phyloP scores from a whole-genome alignment of 306 rosid genomes.

The Vachellia pachyceras region DNA sequence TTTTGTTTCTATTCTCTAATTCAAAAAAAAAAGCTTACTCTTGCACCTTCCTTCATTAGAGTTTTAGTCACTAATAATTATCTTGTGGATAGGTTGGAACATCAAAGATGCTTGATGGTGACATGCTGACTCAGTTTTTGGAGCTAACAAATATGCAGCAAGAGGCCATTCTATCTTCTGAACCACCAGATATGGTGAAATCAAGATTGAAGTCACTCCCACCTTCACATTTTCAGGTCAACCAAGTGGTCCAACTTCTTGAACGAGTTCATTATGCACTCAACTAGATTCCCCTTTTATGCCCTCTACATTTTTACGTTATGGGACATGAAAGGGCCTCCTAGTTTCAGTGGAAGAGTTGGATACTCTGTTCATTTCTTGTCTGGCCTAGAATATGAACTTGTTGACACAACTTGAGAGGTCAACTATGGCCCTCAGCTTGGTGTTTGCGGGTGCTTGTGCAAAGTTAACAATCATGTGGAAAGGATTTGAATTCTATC shows the following conservation, averaged over 20 bases:
- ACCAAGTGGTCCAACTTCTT: slow-evolving; percentile 89
- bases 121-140: slow-evolving; percentile 89
- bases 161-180: slow-evolving; percentile 63
- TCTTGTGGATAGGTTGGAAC: slow-evolving; percentile 57
- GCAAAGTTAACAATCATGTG: slow-evolving; percentile 6
- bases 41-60: slow-evolving; percentile 8
- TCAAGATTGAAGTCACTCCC: slow-evolving; percentile 51
- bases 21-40: background rate
- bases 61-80: slow-evolving; percentile 16
- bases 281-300: slow-evolving; percentile 44
- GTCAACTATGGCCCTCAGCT: background rate
- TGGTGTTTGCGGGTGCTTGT: background rate
- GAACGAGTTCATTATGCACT: slow-evolving; percentile 93
- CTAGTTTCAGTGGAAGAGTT: slow-evolving; percentile 6
- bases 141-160: slow-evolving; percentile 93
- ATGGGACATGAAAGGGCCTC: slow-evolving; percentile 14
- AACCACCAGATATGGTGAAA: slow-evolving; percentile 51
- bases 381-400: slow-evolving; percentile 30
- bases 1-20: background rate
- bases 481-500: slow-evolving; percentile 13
- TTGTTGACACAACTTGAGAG: background rate
- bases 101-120: slow-evolving; percentile 90
- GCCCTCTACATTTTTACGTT: background rate
- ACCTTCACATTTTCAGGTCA: slow-evolving; percentile 53
- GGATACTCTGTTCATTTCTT: slow-evolving; percentile 12